Percentiles rank a stretch among this genome's conserved stretches.
phyloP scores from a whole-genome alignment of 176 grass and related monocot genomes.

The Avena eriantha region DNA sequence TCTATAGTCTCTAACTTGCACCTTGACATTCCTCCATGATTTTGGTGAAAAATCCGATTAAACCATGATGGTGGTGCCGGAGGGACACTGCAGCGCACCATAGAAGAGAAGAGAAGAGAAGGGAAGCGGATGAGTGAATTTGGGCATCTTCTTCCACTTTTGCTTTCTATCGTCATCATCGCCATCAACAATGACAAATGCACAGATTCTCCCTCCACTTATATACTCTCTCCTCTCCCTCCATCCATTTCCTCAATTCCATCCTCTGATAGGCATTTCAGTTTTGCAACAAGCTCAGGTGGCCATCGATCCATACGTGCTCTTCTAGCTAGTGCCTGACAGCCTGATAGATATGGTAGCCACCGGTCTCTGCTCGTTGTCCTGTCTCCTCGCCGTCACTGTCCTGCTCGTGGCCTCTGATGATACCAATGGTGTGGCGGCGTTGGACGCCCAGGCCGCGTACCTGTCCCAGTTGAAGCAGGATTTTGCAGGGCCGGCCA shows the following conservation, averaged over 20 bases:
- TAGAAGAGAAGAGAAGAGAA: slow-evolving; percentile 4
- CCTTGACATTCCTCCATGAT: too few relatives aligned
- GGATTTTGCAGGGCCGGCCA: slow-evolving; percentile 62
- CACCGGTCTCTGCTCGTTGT: not conserved
- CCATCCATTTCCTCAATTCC: slow-evolving; percentile 3
- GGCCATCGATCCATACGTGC: not conserved
- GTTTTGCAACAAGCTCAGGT: not conserved
- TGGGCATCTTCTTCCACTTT: not conserved
- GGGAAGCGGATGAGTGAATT: not conserved
- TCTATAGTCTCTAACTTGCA: too few relatives aligned
- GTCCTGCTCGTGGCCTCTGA: not conserved
- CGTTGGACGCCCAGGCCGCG: slow-evolving; percentile 51
- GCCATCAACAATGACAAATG: not conserved
- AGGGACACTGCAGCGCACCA: not conserved
- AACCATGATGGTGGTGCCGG: too few relatives aligned
- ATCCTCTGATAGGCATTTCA: not conserved
- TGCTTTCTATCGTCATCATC: slow-evolving; percentile 55
- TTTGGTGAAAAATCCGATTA: too few relatives aligned
- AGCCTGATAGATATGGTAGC: slow-evolving; percentile 41
- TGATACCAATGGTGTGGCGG: not conserved
- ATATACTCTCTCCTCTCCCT: slow-evolving; percentile 42
- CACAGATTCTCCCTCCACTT: slow-evolving; percentile 51
- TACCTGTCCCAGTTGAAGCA: slow-evolving; percentile 79
- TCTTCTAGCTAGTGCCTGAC: not conserved
- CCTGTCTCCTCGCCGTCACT: not conserved